These are phyloP conservation scores for Zostera marina DNA, from an alignment of 116 monocot species.

Conservation along the genomic window DNA sequence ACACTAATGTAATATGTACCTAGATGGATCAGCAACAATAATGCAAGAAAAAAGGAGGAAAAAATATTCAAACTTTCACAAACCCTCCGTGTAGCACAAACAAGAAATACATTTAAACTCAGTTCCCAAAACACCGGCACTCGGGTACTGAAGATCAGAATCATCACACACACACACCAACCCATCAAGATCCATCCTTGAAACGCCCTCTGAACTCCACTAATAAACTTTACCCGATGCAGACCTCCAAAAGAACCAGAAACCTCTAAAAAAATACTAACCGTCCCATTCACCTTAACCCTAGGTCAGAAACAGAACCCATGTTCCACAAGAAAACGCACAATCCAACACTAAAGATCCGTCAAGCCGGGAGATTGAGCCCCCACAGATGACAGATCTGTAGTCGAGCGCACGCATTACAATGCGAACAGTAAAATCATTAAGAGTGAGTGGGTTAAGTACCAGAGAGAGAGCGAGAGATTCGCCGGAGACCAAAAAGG, in stretches of 20 bases:
- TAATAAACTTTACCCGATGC: neutral
- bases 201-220: neutral
- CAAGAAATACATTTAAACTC: too few species aligned
- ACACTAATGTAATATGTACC: too few species aligned
- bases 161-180: neutral
- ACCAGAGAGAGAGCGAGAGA: too few species aligned
- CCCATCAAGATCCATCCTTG: neutral
- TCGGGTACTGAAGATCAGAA: too few species aligned
- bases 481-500: too few species aligned
- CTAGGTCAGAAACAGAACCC: neutral
- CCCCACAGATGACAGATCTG: neutral
- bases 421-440: too few species aligned
- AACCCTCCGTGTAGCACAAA: neutral
- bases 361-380: neutral
- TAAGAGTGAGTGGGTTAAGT: too few species aligned
- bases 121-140: too few species aligned
- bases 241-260: neutral
- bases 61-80: conserved; percentile 1
- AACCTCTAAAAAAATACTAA: neutral
- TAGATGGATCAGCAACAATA: too few species aligned
- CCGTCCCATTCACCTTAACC: neutral
- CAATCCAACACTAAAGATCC: neutral
- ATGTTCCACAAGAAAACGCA: neutral
- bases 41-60: too few species aligned
- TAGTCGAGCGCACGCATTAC: too few species aligned